These are phyloP conservation scores for Alternaria gaisen DNA, from an alignment of 2,329 filamentous ascomycete species.

Conservation along the genomic window DNA sequence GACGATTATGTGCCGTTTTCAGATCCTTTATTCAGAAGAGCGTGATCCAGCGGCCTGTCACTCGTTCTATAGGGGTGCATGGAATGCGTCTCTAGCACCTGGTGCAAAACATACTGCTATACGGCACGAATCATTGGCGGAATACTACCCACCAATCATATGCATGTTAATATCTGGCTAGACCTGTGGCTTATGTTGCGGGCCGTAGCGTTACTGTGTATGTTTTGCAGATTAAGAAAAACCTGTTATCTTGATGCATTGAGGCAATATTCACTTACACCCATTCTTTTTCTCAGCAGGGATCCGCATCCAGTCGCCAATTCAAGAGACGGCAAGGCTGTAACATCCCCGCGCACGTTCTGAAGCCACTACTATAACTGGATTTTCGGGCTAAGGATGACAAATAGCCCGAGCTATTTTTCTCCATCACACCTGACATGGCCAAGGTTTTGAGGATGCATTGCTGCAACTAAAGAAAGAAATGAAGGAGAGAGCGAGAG, in stretches of 20 bases:
- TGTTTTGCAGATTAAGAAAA: not conserved
- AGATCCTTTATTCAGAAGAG: slow-evolving; percentile 8
- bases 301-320: not conserved
- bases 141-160: not conserved
- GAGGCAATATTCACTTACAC: not conserved
- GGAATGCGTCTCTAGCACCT: not conserved
- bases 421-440: not conserved
- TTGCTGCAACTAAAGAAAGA: not conserved
- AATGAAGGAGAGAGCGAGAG: not conserved
- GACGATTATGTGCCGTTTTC: slow-evolving; percentile 5
- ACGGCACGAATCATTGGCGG: not conserved
- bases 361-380: not conserved
- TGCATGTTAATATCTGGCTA: not conserved
- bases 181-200: not conserved
- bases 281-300: not conserved
- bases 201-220: not conserved
- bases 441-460: not conserved
- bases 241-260: not conserved
- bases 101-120: not conserved
- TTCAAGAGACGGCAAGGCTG: not conserved
- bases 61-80: slow-evolving; percentile 22
- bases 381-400: not conserved
- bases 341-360: not conserved
- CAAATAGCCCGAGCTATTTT: not conserved
- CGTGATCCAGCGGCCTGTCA: slow-evolving; percentile 26